phyloP scores from a whole-genome alignment of 2,329 filamentous ascomycete species.

The Ramichloridium luteum region DNA sequence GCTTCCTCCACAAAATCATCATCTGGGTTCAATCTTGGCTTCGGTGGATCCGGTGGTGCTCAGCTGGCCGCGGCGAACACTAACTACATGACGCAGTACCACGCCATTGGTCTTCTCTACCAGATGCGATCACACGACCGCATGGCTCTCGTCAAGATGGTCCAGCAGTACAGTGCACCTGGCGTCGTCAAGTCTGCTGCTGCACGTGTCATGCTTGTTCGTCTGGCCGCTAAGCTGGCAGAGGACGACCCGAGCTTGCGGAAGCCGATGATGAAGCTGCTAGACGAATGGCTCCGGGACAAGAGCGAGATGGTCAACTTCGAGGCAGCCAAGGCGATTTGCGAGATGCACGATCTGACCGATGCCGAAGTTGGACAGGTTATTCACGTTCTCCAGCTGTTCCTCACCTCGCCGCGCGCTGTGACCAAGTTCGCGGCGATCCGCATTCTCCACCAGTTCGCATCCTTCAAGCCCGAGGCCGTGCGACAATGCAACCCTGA shows the following conservation, averaged over 20 bases:
- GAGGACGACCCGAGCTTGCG: constrained; percentile 82
- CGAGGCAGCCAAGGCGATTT: constrained; percentile 95
- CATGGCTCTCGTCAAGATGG: constrained; percentile 99
- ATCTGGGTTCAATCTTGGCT: constrained; percentile 80
- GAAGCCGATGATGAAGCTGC: constrained; percentile 91
- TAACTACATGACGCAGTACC: constrained; percentile 97
- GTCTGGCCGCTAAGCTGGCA: constrained; percentile 82
- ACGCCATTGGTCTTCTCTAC: constrained; percentile 92
- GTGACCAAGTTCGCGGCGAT: constrained; percentile 97
- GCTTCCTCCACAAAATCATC: constrained; percentile 82
- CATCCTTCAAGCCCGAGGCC: constrained; percentile 86
- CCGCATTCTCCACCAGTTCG: constrained; percentile 89
- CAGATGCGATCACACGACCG: constrained; percentile 96
- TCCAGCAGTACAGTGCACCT: constrained; percentile 91
- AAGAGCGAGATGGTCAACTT: constrained; percentile 99
- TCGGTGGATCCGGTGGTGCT: constrained; percentile 65
- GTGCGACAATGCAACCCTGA: constrained; percentile 93
- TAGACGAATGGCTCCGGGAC: constrained; percentile 92
- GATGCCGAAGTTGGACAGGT: constrained; percentile 85
- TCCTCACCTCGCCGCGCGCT: constrained; percentile 86
- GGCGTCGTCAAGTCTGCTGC: constrained; percentile 92
- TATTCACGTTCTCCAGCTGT: constrained; percentile 89
- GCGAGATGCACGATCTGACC: constrained; percentile 83
- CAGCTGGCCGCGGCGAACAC: constrained; percentile 62
- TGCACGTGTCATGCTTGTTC: constrained; percentile 81